phyloP scores from a whole-genome alignment of 2,329 filamentous ascomycete genomes.

The Aspergillus sp. region DNA sequence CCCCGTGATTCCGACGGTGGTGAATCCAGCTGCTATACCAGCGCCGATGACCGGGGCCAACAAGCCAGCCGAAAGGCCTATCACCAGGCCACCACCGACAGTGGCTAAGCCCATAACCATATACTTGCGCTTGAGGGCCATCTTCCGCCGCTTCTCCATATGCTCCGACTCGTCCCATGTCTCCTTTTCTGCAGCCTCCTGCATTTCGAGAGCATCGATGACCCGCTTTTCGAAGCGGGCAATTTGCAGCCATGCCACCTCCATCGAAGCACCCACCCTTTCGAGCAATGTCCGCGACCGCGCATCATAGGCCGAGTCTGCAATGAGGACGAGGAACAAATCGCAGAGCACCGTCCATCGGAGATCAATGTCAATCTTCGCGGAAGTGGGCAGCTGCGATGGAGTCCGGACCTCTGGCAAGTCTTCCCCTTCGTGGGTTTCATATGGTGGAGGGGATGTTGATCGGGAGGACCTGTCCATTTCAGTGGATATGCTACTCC shows the following conservation, averaged over 20 bases:
- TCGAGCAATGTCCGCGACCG: constrained; percentile 84
- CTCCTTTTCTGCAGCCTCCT: constrained; percentile 89
- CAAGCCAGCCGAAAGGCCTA: constrained; percentile 88
- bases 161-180: constrained; percentile 98
- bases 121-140: constrained; percentile 77
- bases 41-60: constrained; percentile 92
- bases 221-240: constrained; percentile 96
- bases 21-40: constrained; percentile 90
- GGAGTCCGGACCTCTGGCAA: constrained; percentile 79
- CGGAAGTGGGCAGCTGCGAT: constrained; percentile 75
- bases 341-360: constrained; percentile 97
- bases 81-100: constrained; percentile 90
- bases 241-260: constrained; percentile 87
- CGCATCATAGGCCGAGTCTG: constrained; percentile 91
- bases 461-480: constrained; percentile 49
- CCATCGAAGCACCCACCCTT: constrained; percentile 74
- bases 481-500: constrained; percentile 36
- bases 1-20: constrained; percentile 87
- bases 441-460: constrained; percentile 55
- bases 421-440: constrained; percentile 66
- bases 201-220: constrained; percentile 96
- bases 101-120: constrained; percentile 97
- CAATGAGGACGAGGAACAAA: constrained; percentile 90
- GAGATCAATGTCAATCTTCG: constrained; percentile 91
- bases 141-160: constrained; percentile 80